These are phyloP conservation scores for Phytophthora melonis DNA, from an alignment of 352 stramenopile genomes.

Conservation along the genomic window DNA sequence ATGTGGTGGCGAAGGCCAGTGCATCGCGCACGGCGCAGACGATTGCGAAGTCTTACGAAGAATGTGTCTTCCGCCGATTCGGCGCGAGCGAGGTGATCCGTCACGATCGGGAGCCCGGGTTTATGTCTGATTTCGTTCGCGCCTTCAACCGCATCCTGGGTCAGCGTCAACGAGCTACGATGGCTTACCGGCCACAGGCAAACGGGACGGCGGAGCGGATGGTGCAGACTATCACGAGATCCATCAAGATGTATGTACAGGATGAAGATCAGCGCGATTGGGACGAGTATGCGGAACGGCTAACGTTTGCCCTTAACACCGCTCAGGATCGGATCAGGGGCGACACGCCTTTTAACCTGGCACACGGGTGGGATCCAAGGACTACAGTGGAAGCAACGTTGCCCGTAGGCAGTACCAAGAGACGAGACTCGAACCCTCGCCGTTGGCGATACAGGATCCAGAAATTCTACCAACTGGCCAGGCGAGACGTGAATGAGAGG, in stretches of 20 bases:
- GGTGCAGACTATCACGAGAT: not conserved
- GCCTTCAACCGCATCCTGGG: not conserved
- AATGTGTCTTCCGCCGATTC: not conserved
- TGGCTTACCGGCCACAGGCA: not conserved
- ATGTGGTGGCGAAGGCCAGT: not conserved
- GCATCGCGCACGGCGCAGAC: not conserved
- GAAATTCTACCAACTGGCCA: too few species aligned
- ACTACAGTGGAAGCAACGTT: not conserved
- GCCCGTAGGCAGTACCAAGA: too few species aligned
- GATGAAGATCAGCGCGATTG: not conserved
- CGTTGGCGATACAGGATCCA: too few species aligned
- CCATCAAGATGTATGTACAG: not conserved
- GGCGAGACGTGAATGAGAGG: too few species aligned
- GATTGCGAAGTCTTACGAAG: not conserved
- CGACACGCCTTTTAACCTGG: not conserved
- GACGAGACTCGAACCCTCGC: too few species aligned
- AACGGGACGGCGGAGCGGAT: not conserved
- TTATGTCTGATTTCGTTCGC: not conserved
- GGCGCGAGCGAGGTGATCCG: not conserved
- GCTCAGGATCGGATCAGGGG: too few species aligned
- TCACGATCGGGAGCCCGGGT: not conserved
- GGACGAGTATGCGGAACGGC: not conserved
- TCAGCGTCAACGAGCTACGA: not conserved
- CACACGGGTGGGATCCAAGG: not conserved
- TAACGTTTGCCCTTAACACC: too few species aligned